Base-by-base conservation (phyloP, 2,329 filamentous ascomycete species). In the Fusarium sp. region DNA sequence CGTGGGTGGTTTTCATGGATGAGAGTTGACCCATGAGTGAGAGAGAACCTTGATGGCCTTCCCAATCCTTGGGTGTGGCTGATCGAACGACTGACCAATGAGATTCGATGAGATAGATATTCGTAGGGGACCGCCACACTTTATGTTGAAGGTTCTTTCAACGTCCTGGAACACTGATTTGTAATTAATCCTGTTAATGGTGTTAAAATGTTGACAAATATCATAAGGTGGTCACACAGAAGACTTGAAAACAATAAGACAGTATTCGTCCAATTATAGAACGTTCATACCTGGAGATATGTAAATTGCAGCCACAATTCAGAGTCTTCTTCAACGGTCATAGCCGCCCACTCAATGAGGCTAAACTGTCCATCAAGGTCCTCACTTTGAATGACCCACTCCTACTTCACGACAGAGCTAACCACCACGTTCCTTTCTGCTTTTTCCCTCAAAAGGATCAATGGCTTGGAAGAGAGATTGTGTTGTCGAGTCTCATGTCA, bases 321-420 rank as follows among this genome's bases (percentile, higher is more conserved):
- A 40, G 55, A 52, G 18, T 37, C 44, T 61, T 61, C 55, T 40
- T 47, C 8, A 64, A 42, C 48, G 34, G 42, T 37, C 54, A 52
- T 65, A 56, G 32, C 57, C 29, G 48, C 29, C 20, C 22, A 27
- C 49, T 57, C 32, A 20, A 56, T 54, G 48, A 48, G 47, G 59
- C 70, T 61, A 70, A 61, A 24, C 59, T 61, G 68, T 66, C 74
- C 74, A 75, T 75, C 74, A 75, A 72, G 74, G 74, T 75, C 55
- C 74, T 75, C 74, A 75, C 74, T 71, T 75, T 73, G 73, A 67
- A 60, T 60, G 74, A 76, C 74, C 74, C 74, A 76, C 72, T 64
- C 57, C 53, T 46, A 58, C 55, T 48, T 59, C 37, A 48, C 32
- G 61, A 49, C 45, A 59, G 30, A 32, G n/a, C 44, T 48, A 30